phyloP scores from a whole-genome alignment of 495 filamentous ascomycete genomes.

The Podospora australis region DNA sequence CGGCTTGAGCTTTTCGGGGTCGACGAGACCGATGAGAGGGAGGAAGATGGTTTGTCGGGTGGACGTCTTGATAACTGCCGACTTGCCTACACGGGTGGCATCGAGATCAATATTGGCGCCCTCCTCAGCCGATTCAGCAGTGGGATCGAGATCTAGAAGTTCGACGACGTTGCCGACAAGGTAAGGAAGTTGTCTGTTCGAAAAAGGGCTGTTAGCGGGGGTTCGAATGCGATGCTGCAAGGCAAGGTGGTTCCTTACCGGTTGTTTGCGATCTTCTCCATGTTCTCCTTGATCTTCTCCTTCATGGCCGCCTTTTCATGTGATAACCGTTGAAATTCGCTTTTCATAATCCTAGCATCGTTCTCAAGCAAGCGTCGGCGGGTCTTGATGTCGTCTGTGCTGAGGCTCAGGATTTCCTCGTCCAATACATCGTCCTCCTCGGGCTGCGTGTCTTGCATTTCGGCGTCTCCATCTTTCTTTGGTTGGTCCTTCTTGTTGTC shows the following conservation, averaged over 20 bases:
- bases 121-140: conserved; percentile 91
- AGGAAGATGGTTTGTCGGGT: conserved; percentile 98
- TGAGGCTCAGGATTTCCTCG: conserved; percentile 80
- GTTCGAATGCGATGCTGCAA: not conserved
- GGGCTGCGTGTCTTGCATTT: conserved; percentile 76
- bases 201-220: conserved; percentile 13
- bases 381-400: conserved; percentile 89
- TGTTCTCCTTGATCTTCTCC: conserved; percentile 98
- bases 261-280: conserved; percentile 98
- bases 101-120: conserved; percentile 98
- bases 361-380: conserved; percentile 87
- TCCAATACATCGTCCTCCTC: conserved; percentile 77
- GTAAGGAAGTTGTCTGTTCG: conserved; percentile 83
- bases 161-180: conserved; percentile 98
- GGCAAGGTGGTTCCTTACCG: conserved; percentile 50
- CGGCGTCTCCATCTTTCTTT: conserved; percentile 65
- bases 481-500: conserved; percentile 70
- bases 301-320: conserved; percentile 93
- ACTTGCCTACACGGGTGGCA: conserved; percentile 93
- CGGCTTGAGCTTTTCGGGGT: conserved; percentile 86
- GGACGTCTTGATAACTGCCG: conserved; percentile 99
- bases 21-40: conserved; percentile 93
- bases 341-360: conserved; percentile 96
- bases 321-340: conserved; percentile 86
- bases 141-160: conserved; percentile 91